Evolutionary conservation across 371 early-diverging fungal genomes (phyloP), one percentile per base, ranked within the genome.

Genomic region (Apophysomyces ossiformis): DNA sequence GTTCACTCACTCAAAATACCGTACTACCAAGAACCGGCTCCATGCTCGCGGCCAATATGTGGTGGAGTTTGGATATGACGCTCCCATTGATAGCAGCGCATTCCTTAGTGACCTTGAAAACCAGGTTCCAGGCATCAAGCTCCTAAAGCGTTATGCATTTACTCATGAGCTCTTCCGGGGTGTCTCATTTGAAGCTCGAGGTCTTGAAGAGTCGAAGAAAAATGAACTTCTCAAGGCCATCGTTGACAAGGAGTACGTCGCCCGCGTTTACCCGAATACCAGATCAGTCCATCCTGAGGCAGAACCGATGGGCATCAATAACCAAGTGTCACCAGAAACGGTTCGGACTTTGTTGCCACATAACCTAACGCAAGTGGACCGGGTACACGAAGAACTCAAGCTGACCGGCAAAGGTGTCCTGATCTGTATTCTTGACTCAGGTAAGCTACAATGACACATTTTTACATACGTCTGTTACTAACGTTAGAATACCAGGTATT

Each of bases 351-450:
- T 44, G 21, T 16, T 61, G 57, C 21, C 60, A 60, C 35, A 67
- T 18, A 11, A 39, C 15, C 16, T 76, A 12, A 66, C 76, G n/a
- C 71, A 71, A 36, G 66, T 73, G 7, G 63, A 70, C n/a, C 65
- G 65, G 11, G 71, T 76, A 1, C 73, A 73, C 35, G n/a, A 21
- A 7, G 63, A 69, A 35, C 64, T 73, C 1, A 61, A 68, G 13
- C 8, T 70, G n/a, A 84, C 76, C n/a, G 92, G 91, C 18, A 76
- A 75, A 57, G 88, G 85, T 2, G 69, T 89, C 65, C 81, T 83
- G 62, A 83, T 90, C 37, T 89, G 87, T 37, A 74, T 91, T 26
- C 78, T 90, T 44, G 90, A 90, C 63, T 76, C 88, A 3, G 90
- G 90, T 65, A 69, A 39, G 38, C 18, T 59, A 35, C 9, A 5